Conservation (phyloP, 1,139 yeast genomes). For the Taphrina wiesneri region DNA sequence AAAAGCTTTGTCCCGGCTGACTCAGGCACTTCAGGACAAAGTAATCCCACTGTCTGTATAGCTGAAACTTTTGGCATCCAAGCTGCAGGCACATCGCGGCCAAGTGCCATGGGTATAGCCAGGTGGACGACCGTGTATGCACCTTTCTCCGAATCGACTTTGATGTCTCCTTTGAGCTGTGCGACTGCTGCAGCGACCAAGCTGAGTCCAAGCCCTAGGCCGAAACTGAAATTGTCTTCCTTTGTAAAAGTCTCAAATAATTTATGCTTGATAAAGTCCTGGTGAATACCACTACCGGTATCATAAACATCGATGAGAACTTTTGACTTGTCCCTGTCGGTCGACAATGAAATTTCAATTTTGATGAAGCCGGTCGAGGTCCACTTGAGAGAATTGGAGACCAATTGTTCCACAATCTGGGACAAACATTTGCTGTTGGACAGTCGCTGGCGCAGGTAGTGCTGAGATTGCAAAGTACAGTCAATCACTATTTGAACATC, state of each 20-base stretch:
- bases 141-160: conserved; percentile 12
- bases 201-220: conserved; percentile 22
- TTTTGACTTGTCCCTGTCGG: not conserved
- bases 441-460: not conserved
- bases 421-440: not conserved
- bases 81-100: not conserved
- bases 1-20: not conserved
- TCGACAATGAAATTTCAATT: not conserved
- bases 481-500: not conserved
- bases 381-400: conserved; percentile 13
- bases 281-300: conserved; percentile 84
- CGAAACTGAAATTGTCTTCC: conserved; percentile 86
- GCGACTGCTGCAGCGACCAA: conserved; percentile 13
- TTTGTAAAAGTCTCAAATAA: conserved; percentile 84
- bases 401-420: not conserved
- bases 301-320: conserved; percentile 52
- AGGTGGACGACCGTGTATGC: conserved; percentile 12
- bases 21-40: not conserved
- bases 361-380: conserved; percentile 3
- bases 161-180: conserved; percentile 2
- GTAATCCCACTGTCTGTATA: not conserved
- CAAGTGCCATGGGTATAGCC: not conserved
- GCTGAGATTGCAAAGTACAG: not conserved
- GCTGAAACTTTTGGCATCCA: not conserved
- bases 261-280: conserved; percentile 69